Evolutionary conservation across 805 yeast species (phyloP), one percentile per base, ranked within the genome.

Genomic region (Komagataella pseudopastoris): DNA sequence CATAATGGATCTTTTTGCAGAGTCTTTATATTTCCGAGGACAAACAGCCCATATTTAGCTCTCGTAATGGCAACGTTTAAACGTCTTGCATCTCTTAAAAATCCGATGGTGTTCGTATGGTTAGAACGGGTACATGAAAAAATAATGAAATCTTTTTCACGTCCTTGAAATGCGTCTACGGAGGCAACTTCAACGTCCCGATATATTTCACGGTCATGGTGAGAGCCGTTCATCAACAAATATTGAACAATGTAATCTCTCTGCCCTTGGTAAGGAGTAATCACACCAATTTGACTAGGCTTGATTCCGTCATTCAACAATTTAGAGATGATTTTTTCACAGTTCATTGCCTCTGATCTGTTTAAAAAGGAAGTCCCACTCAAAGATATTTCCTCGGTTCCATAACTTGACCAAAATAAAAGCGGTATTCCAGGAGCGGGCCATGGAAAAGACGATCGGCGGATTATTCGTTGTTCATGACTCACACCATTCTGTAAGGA

Each of bases 261-360:
- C 68, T 90, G 97, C 39, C 96, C 97, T 64, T 88, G 96, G 65
- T 90, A 90, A 0, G 97, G 97, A 5, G 97, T 90, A 52, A 90
- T 83, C 45, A 90, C 85, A 63, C 97, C 97, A 61, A 90, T 90
- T 63, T 88, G 91, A 22, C 73, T 74, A 0, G 96, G 91, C 49
- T 71, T 65, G 10, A 90, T 77, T 17, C 96, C 96, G 56, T 85
- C 89, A 56, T 74, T 76, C 7, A 45, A 6, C 50, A 88, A 70
- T 54, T 76, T 71, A 0, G 91, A 80, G 47, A 90, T 80, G 24
- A 85, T 71, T 61, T 84, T 81, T 63, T 88, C 96, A 60, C 88
- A 85, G 59, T 83, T 86, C 82, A 85, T 80, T 0, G 96, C 96
- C 66, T 90, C 97, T 43, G 86, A 82, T 56, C 96, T 73, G 66